Evolutionary conservation across 352 stramenopile genomes (phyloP).

Genomic region (Phytopythium vexans): DNA sequence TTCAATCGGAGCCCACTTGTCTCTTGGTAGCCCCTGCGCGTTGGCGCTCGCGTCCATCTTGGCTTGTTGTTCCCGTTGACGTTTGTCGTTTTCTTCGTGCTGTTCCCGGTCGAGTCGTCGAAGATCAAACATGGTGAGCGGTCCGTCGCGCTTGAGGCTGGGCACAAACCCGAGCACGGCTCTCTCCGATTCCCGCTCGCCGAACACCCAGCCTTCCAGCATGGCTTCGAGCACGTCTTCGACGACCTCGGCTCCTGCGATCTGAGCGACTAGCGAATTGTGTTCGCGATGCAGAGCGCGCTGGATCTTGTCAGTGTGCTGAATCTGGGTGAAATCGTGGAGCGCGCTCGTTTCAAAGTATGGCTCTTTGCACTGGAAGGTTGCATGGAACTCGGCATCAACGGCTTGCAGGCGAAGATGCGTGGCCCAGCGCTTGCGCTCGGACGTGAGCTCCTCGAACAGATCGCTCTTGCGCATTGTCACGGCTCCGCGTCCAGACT

Average conservation of each 20-base stretch:
- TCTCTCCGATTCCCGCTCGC: slow-evolving; percentile 84
- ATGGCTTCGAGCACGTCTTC: slow-evolving; percentile 94
- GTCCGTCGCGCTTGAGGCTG: slow-evolving; percentile 80
- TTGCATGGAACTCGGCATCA: slow-evolving; percentile 92
- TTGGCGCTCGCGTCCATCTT: not conserved
- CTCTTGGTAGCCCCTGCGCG: slow-evolving; percentile 44
- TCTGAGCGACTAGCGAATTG: slow-evolving; percentile 77
- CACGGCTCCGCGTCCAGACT: slow-evolving; percentile 42
- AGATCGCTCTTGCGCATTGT: slow-evolving; percentile 63
- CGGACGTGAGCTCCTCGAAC: slow-evolving; percentile 67
- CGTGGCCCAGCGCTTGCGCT: slow-evolving; percentile 67
- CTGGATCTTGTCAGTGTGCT: slow-evolving; percentile 78
- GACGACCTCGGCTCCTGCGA: slow-evolving; percentile 89
- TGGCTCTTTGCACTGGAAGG: slow-evolving; percentile 71
- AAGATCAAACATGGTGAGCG: slow-evolving; percentile 67
- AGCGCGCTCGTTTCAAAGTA: slow-evolving; percentile 90
- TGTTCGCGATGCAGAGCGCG: slow-evolving; percentile 84
- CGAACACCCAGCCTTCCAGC: slow-evolving; percentile 96
- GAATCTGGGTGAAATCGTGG: slow-evolving; percentile 88
- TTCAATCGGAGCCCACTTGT: slow-evolving; percentile 80
- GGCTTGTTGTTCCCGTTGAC: not conserved
- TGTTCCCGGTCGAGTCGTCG: slow-evolving; percentile 51
- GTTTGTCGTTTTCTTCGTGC: slow-evolving; percentile 20
- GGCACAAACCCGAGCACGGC: slow-evolving; percentile 76
- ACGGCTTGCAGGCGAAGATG: slow-evolving; percentile 71